Evolutionary conservation across 2,329 filamentous ascomycete genomes (phyloP).

Genomic region (Plenodomus tracheiphilus): DNA sequence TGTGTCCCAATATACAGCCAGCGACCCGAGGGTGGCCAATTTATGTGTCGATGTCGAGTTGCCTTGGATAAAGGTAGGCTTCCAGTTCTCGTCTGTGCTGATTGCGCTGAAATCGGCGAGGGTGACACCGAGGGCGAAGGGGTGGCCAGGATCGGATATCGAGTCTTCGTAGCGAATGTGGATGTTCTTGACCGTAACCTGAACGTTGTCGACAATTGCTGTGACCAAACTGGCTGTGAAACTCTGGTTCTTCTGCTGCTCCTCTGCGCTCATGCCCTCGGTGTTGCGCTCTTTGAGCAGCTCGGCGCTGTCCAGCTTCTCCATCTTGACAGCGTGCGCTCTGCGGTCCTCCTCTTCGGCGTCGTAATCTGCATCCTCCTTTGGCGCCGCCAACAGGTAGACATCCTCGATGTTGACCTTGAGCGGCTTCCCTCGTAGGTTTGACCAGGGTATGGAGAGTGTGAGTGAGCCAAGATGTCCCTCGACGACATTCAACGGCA

Average conservation of each 20-base stretch:
- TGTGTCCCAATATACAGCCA: constrained; percentile 98
- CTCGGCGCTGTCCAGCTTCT: constrained; percentile 96
- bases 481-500: constrained; percentile 95
- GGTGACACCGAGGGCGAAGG: constrained; percentile 89
- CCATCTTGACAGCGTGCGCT: constrained; percentile 93
- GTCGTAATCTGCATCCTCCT: constrained; percentile 92
- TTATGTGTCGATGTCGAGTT: constrained; percentile 85
- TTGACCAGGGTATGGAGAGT: constrained; percentile 95
- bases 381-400: constrained; percentile 90
- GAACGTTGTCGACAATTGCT: constrained; percentile 97
- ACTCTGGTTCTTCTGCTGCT: constrained; percentile 96
- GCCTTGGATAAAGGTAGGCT: constrained; percentile 92
- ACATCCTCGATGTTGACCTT: constrained; percentile 97
- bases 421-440: constrained; percentile 89
- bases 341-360: constrained; percentile 88
- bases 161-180: constrained; percentile 98
- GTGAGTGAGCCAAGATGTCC: constrained; percentile 92
- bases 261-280: constrained; percentile 92
- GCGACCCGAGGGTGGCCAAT: constrained; percentile 82
- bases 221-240: constrained; percentile 94
- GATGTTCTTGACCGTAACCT: constrained; percentile 97
- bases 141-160: constrained; percentile 90
- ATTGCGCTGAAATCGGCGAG: constrained; percentile 96
- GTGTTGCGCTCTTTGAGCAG: constrained; percentile 87
- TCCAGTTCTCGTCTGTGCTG: constrained; percentile 94